A percentile compares a stretch with the other conserved stretches of the same genome.
phyloP scores from a whole-genome alignment of 2,329 filamentous ascomycete genomes.

The Apiospora kogelbergensis region DNA sequence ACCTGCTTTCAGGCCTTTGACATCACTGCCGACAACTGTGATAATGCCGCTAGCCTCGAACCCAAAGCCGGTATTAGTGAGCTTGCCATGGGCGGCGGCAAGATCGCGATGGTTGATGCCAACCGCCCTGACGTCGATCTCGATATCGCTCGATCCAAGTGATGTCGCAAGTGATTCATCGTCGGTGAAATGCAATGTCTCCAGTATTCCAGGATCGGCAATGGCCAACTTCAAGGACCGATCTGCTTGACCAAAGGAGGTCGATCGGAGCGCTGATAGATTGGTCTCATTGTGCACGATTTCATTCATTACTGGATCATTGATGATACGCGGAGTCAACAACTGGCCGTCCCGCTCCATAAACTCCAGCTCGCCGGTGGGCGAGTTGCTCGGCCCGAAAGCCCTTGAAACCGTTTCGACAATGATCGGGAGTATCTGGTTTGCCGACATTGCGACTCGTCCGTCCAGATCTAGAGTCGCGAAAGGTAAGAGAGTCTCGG shows the following conservation, averaged over 20 bases:
- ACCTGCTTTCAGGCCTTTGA: conserved; percentile 22
- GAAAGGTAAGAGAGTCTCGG: conserved; percentile 20
- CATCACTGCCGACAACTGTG: conserved; percentile 4
- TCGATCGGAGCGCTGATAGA: conserved; percentile 19
- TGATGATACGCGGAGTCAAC: conserved; percentile 21
- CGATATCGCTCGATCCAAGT: conserved; percentile 34
- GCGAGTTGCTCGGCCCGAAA: conserved; percentile 11
- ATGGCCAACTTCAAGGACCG: conserved; percentile 17
- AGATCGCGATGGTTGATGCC: conserved; percentile 31
- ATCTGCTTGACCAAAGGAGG: conserved; percentile 17
- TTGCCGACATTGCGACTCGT: conserved; percentile 15
- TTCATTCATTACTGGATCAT: conserved; percentile 23
- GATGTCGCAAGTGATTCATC: conserved; percentile 14
- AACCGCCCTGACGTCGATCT: conserved; percentile 27
- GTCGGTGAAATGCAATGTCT: conserved; percentile 22
- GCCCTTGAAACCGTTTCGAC: conserved; percentile 21
- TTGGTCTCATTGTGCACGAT: conserved; percentile 21
- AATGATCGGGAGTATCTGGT: conserved; percentile 8
- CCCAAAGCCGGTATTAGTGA: not conserved
- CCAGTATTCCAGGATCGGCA: conserved; percentile 14
- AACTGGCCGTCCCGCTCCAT: conserved; percentile 21
- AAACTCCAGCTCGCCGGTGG: conserved; percentile 22
- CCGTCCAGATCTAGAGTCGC: conserved; percentile 28
- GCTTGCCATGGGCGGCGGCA: conserved; percentile 19
- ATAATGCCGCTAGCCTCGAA: not conserved